Base-by-base conservation (phyloP, 2,329 filamentous ascomycete species). In the Alternaria atra region DNA sequence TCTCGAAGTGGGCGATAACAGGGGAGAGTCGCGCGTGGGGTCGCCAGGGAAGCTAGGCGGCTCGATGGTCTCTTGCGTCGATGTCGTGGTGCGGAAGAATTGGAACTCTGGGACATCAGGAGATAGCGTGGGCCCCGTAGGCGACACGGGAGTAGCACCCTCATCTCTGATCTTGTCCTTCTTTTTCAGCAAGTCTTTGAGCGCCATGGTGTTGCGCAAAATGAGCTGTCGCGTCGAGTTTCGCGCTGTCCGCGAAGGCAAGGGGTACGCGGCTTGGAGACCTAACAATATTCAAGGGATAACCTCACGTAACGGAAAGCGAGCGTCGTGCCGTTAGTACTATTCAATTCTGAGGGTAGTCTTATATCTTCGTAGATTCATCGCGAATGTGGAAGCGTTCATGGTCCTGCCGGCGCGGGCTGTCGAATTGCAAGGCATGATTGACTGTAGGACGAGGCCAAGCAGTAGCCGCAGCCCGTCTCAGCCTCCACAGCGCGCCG, bases 21-120 rank as follows among this genome's bases (percentile, higher is more conserved):
- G 64, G 10, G 69, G 70, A 39, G 61, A 63, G 65, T 73, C 65
- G 70, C 73, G 70, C 65, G 67, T 70, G 29, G 70, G 72, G 50
- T 73, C 84, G 58, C 82, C 83, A 13, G 80, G 80, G 67, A 84
- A 84, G 53, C 77, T 76, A 6, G 93, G 91, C 10, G 92, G 91
- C 57, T 88, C 84, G 76, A 97, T 92, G 67, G 90, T 82, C 77
- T 97, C 93, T 75, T 93, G 87, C 2, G 90, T 89, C 66, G 89
- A 81, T 1, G 94, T 97, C 74, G 97, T 94, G 66, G 92, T 90
- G 63, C 93, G 90, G 73, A 95, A 85, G 81, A 97, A 93, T 65
- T 86, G 92, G 81, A 97, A 93, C 69, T 91, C 89, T 56, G 73
- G 73, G n/a, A 77, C 71, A 30, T 74, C 69, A 25, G 73, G 69